Evolutionary conservation across 495 filamentous ascomycete genomes (phyloP).

Genomic region (Cercophora scortea): DNA sequence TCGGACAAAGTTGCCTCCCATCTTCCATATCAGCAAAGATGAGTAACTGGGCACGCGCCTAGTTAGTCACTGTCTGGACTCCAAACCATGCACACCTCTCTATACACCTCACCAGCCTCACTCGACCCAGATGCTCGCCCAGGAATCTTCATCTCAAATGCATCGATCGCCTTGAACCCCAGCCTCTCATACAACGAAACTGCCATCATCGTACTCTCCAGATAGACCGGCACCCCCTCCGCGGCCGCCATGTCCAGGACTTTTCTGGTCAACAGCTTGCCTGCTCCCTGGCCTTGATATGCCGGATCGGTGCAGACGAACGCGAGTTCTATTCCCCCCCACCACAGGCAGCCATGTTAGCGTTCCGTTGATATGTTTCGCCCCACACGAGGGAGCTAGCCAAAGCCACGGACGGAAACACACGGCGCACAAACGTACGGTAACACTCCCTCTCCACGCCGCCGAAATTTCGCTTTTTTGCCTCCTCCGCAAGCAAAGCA

Average conservation of each 20-base stretch:
- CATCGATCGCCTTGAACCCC: slow-evolving; percentile 27
- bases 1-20: too few relatives aligned
- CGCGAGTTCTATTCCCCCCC: slow-evolving; percentile 21
- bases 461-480: slow-evolving; percentile 20
- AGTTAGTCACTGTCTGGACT: neutral
- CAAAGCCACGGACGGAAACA: neutral
- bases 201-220: slow-evolving; percentile 36
- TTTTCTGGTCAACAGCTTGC: slow-evolving; percentile 22
- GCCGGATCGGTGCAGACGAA: slow-evolving; percentile 34
- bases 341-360: neutral
- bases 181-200: slow-evolving; percentile 31
- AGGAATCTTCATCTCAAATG: slow-evolving; percentile 24
- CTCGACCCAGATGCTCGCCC: neutral
- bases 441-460: slow-evolving; percentile 13
- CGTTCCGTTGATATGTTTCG: neutral
- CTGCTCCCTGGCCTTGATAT: slow-evolving; percentile 37
- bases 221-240: slow-evolving; percentile 30
- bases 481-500: slow-evolving; percentile 21
- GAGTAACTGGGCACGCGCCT: too few relatives aligned
- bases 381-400: neutral
- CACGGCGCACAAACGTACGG: slow-evolving; percentile 15
- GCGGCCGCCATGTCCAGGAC: slow-evolving; percentile 28
- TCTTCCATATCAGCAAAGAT: too few relatives aligned
- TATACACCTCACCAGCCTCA: slow-evolving; percentile 10
- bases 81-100: slow-evolving; percentile 26